Evolutionary conservation across 768 basidiomycete genomes (phyloP), one percentile per base, ranked within the genome.

Genomic region (Panellus pusillus): DNA sequence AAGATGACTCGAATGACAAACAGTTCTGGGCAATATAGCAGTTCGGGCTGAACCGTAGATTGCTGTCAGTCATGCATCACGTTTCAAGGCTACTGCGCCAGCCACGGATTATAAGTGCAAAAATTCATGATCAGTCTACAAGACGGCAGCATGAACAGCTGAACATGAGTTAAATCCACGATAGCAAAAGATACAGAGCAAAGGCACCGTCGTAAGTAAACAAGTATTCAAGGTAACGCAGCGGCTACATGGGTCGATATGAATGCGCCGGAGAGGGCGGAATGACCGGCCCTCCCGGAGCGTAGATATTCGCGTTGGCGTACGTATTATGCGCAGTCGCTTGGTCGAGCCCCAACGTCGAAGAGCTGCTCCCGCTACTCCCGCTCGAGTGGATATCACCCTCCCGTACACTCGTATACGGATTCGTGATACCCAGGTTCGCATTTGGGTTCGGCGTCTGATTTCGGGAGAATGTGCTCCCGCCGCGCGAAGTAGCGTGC

Each of bases 391-490:
- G 32, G 6, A 11, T 39, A 18, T 20, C 46, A 29, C 39, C 50
- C 40, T 57, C 50, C 31, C 12, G 8, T 8, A 37, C 31, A 20
- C 35, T 47, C 12, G 44, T 57, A n/a, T 57, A 57, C 3, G 55
- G 55, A 27, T 57, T 47, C 39, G 55, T 52, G 41, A 57, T 57
- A 19, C 55, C 55, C n/a, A 55, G 40, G 42, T 55, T 55, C 9
- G 55, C 41, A 13, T 44, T 43, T 9, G 55, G 50, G n/a, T 52
- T n/a, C 24, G 55, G 55, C 28, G 54, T 50, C 39, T 55, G 54
- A 36, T 55, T 50, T 32, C 36, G 24, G 24, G 24, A 24, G 24
- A 24, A 2, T 53, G 19, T n/a, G 37, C 27, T 44, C 38, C 20
- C 53, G 46, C 29, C 37, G 37, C 50, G 14, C 3, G 11, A 18